Evolutionary conservation across 192 early-diverging fungal species (phyloP).

Genomic region (Spizellomyces punctatus): DNA sequence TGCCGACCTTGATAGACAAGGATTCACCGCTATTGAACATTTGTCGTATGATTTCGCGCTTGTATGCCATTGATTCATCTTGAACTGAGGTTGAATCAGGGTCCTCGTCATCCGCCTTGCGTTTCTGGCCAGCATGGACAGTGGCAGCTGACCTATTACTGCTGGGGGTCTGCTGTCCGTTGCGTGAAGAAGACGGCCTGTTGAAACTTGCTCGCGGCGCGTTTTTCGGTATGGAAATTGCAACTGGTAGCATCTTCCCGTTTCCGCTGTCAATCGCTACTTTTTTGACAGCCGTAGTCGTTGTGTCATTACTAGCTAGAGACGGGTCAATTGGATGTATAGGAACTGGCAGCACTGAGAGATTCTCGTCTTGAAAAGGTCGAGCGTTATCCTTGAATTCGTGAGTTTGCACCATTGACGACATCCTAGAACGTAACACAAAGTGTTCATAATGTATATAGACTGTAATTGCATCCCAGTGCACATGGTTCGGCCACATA

Average conservation of each 20-base stretch:
- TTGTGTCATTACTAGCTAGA: neutral
- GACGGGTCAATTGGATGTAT: constrained; percentile 51
- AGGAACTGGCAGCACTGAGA: constrained; percentile 67
- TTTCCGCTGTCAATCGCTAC: neutral
- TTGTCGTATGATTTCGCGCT: constrained; percentile 21
- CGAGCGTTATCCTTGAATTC: constrained; percentile 30
- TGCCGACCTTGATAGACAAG: constrained; percentile 3
- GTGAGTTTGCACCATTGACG: constrained; percentile 17
- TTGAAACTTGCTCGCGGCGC: neutral
- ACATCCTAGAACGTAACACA: constrained; percentile 13
- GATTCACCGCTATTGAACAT: constrained; percentile 32
- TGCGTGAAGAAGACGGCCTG: neutral
- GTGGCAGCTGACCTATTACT: too few relatives aligned
- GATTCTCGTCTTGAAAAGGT: constrained; percentile 64
- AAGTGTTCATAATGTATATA: too few relatives aligned
- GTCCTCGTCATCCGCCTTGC: constrained; percentile 8
- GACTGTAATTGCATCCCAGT: too few relatives aligned
- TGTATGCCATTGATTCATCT: constrained; percentile 7
- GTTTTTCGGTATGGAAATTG: neutral
- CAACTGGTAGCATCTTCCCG: neutral
- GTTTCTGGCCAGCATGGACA: neutral
- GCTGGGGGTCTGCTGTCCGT: neutral
- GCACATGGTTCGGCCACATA: constrained; percentile 5
- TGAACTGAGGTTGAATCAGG: neutral
- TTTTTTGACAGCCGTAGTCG: neutral